Evolutionary conservation across 2,329 filamentous ascomycete species (phyloP), one percentile per base, ranked within the genome.

Genomic region (Colletotrichum lentis): DNA sequence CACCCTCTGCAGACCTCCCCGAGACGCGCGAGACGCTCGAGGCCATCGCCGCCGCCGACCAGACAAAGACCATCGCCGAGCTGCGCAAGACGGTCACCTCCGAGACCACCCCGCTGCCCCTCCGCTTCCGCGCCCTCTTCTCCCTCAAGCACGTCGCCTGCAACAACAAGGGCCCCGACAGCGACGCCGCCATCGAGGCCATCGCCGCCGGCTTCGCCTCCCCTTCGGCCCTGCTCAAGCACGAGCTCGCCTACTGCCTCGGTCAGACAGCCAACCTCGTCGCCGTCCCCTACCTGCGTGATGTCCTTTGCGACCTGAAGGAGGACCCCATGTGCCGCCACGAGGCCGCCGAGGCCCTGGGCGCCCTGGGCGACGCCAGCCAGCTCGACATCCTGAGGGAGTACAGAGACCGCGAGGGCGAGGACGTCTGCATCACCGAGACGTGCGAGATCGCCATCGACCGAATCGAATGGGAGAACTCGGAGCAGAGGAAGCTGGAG

Each of bases 391-490:
- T 98, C 41, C 81, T 99, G 72, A 88, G 85, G 76, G 79, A 87
- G 71, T 88, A 93, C 75, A 86, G 93, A 70, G 92, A 97, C 76
- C 88, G 93, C 71, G 80, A 84, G 70, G 88, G 87, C 20, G 94
- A 98, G 80, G 86, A 90, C 41, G 88, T 91, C 35, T 91, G 94
- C 46, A 90, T 99, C n/a, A 88, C 87, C 49, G 94, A 99, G 84
- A 99, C 96, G 0, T 99, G 96, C 78, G 96, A 99, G 77, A 96
- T 99, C 77, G 95, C 96, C 6, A 91, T 98, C 65, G 94, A 94
- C 74, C 88, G 96, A 72, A 96, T 99, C 75, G 86, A 94, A 78
- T 99, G 96, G 95, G 93, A 96, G 80, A 91, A 92, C 74, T 92
- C 90, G 2, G 86, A 90, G 74, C 84, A 87, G 74, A 84, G 87